Evolutionary conservation across 2,329 filamentous ascomycete genomes (phyloP).

Genomic region (Teratosphaeria pseudoeucalypti): DNA sequence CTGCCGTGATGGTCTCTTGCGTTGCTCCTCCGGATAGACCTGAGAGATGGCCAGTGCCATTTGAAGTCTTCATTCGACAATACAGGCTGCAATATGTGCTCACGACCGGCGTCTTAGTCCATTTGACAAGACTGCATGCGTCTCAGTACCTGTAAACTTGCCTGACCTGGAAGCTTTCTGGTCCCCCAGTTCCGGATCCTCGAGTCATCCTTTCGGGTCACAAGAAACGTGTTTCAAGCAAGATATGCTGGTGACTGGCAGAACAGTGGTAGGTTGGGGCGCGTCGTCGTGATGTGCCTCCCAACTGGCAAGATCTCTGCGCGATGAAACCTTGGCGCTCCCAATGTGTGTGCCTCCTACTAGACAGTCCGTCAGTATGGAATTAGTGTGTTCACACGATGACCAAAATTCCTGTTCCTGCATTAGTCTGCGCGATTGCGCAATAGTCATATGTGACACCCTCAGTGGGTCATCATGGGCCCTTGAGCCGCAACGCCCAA

Average conservation of each 20-base stretch:
- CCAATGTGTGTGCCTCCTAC: not conserved
- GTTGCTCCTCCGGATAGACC: too few relatives aligned
- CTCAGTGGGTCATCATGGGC: conserved; percentile 8
- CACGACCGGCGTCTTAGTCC: not conserved
- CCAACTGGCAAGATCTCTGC: too few relatives aligned
- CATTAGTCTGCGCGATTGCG: conserved; percentile 18
- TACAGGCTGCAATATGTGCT: not conserved
- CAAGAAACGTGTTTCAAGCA: not conserved
- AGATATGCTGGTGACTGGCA: not conserved
- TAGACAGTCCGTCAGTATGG: not conserved
- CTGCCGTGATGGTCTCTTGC: too few relatives aligned
- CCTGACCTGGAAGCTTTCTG: not conserved
- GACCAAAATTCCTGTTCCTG: conserved; percentile 14
- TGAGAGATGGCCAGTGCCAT: too few relatives aligned
- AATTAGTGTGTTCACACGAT: not conserved
- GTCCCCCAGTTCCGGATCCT: not conserved
- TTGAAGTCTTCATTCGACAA: not conserved
- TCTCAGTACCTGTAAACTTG: not conserved
- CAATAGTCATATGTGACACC: conserved; percentile 13
- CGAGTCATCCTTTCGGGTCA: not conserved
- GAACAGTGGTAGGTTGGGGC: too few relatives aligned
- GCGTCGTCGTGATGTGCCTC: not conserved
- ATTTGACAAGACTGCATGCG: not conserved
- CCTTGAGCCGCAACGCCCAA: conserved; percentile 5
- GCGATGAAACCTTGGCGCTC: not conserved